phyloP scores from a whole-genome alignment of 306 rosid species.

The Quercus rubra region DNA sequence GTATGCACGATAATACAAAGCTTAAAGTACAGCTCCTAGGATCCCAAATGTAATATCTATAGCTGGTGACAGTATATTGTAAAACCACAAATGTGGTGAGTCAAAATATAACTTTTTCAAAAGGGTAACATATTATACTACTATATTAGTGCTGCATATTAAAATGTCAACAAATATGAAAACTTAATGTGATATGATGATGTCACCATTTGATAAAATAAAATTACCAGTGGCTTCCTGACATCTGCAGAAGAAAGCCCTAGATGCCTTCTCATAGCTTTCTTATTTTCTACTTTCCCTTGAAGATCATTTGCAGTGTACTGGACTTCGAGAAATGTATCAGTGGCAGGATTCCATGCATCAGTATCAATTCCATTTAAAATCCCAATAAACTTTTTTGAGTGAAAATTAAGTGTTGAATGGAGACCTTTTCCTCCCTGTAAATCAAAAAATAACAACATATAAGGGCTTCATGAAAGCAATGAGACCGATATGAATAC shows the following conservation, averaged over 20 bases:
- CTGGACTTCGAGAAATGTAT: conserved; percentile 68
- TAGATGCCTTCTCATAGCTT: conserved; percentile 66
- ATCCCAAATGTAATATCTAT: background rate
- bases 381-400: conserved; percentile 84
- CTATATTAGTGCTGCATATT: background rate
- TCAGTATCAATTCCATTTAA: conserved; percentile 93
- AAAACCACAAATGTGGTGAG: background rate
- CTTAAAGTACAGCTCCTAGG: background rate
- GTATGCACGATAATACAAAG: background rate
- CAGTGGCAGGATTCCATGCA: conserved; percentile 88
- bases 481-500: background rate
- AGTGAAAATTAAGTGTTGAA: conserved; percentile 71
- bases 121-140: background rate
- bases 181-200: background rate
- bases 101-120: background rate
- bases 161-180: background rate
- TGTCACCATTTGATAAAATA: conserved; percentile 21
- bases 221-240: conserved; percentile 80
- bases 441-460: conserved; percentile 29
- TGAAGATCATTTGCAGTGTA: conserved; percentile 74
- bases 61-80: background rate
- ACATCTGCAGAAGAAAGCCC: conserved; percentile 66
- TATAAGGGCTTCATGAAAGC: conserved; percentile 5
- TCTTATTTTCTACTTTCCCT: conserved; percentile 85
- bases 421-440: conserved; percentile 94